Evolutionary conservation across 2,329 filamentous ascomycete genomes (phyloP), one percentile per base, ranked within the genome.

Genomic region (Fusarium albosuccineum): DNA sequence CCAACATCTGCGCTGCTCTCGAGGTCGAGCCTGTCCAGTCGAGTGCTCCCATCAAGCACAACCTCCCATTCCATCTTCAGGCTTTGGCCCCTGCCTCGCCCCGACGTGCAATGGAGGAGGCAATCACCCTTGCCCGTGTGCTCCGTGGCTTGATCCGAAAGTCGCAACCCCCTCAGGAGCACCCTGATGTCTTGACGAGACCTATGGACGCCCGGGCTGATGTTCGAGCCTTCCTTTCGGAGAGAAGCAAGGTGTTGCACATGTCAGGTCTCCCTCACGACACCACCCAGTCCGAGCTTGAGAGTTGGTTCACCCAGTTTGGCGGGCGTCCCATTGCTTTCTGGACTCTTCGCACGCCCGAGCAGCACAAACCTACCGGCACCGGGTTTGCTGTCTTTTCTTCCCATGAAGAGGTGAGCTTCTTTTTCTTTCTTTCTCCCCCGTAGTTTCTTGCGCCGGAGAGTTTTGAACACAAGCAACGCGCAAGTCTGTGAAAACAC

Each of bases 231-330:
- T 99, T 99, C 82, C 84, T 99, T 59, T 93, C 93, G 3, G 96
- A 99, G 82, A 90, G 96, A 64, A 97, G 94, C 85, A 99, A 99
- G 82, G 95, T 99, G 39, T 88, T 99, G 57, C 96, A 99, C 81
- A 95, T 99, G 90, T 97, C 94, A 74, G 96, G 96, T 49, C 86
- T 99, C 53, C 96, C 96, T 44, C 96, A 99, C 78, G 96, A 99
- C 75, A 99, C 96, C 36, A 99, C 96, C 2, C 96, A 99, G 82
- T 98, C 95, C 4, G 96, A 99, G 82, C 87, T 99, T 26, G 96
- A 99, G 83, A 97, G 94, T 82, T 99, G 96, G 96, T 99, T 98
- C 78, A 99, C 96, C 30, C 96, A 99, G 80, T 99, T 97, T 77
- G 96, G 96, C 68, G 96, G 96, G 50, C 92, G 96, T 42, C 96